Conservation (phyloP, 2,329 filamentous ascomycete genomes). For the Colletotrichum spaethianum region DNA sequence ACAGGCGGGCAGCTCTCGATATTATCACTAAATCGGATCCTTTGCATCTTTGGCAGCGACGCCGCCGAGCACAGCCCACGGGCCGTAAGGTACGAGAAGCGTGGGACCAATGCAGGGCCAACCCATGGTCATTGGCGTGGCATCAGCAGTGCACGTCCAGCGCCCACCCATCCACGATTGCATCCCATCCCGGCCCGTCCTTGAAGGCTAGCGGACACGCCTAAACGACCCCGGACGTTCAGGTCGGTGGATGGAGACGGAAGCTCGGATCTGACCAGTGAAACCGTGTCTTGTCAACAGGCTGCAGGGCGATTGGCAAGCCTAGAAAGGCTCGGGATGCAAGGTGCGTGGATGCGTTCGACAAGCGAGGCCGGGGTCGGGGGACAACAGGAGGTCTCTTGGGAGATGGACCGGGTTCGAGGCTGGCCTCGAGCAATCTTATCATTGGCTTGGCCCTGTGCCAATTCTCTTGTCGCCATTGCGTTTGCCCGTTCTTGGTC, state of each 20-base stretch:
- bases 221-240: constrained; percentile 17
- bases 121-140: constrained; percentile 36
- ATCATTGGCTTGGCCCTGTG: constrained; percentile 35
- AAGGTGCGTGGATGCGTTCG: not conserved
- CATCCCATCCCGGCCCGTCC: constrained; percentile 19
- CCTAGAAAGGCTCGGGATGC: constrained; percentile 25
- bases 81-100: constrained; percentile 16
- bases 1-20: constrained; percentile 31
- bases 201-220: constrained; percentile 28
- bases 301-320: constrained; percentile 3
- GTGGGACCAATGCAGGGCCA: constrained; percentile 18
- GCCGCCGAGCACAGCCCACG: constrained; percentile 23
- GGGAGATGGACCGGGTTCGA: constrained; percentile 26
- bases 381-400: not conserved
- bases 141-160: constrained; percentile 19
- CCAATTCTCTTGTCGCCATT: constrained; percentile 24
- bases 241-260: constrained; percentile 28
- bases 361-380: constrained; percentile 20
- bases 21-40: constrained; percentile 23
- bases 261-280: constrained; percentile 21
- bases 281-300: constrained; percentile 24
- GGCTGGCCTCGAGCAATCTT: constrained; percentile 26
- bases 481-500: not conserved
- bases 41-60: constrained; percentile 20
- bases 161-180: constrained; percentile 12